A percentile compares a stretch with the other conserved stretches of the same genome.
Evolutionary conservation across 106 monocot genomes (phyloP).

Genomic region (Platanthera zijinensis): DNA sequence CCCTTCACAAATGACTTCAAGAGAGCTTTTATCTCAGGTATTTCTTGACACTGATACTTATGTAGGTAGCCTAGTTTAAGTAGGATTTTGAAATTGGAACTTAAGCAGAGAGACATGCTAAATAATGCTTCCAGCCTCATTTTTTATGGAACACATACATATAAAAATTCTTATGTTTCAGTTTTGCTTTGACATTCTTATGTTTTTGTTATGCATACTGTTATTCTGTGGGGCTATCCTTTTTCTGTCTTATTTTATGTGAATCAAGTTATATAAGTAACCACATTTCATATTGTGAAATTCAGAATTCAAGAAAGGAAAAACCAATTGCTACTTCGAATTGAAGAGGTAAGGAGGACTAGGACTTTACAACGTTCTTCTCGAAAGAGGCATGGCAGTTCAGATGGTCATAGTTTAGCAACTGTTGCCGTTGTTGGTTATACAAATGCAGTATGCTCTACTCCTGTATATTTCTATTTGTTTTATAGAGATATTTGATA

Average conservation of each 20-base stretch:
- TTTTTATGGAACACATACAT: not conserved
- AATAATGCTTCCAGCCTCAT: not conserved
- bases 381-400: slow-evolving; percentile 69
- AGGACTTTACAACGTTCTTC: slow-evolving; percentile 72
- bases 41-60: not conserved
- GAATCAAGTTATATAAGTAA: not conserved
- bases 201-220: not conserved
- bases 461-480: not conserved
- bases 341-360: slow-evolving; percentile 90
- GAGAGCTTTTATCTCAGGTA: no score
- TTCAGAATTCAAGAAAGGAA: slow-evolving; percentile 80
- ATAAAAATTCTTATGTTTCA: not conserved
- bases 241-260: not conserved
- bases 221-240: not conserved
- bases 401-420: slow-evolving; percentile 52
- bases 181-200: not conserved
- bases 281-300: not conserved
- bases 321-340: slow-evolving; percentile 54
- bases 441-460: slow-evolving; percentile 86
- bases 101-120: not conserved
- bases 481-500: not conserved
- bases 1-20: no score
- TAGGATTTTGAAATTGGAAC: not conserved
- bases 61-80: not conserved
- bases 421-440: slow-evolving; percentile 98